Base-by-base conservation (phyloP, 129 eudicot genomes). In the Tagetes patula region DNA sequence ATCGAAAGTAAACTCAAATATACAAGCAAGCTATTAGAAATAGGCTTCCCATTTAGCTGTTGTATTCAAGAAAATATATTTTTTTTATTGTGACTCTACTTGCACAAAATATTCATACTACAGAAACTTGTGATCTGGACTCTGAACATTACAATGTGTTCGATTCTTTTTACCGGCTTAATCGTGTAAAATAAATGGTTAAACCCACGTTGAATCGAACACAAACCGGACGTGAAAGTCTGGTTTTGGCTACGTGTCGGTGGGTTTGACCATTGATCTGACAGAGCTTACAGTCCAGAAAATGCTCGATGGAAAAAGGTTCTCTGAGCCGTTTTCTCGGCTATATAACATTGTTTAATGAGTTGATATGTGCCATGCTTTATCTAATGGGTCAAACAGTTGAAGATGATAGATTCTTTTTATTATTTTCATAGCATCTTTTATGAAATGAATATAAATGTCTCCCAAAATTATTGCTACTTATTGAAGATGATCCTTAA, bases 31-130 rank as follows among this genome's bases (percentile, higher is more conserved):
- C 27, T 20, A 20, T 20, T 20, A 20, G 27, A 20, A 20, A 20
- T 20, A 20, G 27, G 27, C 27, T 20, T 40, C 67, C 41, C 20
- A 56, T 61, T 64, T n/a, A 27, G 61, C 76, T 70, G 69, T 45
- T 56, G 58, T 52, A 66, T 52, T 78, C 41, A 8, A 52, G 11
- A 6, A 12, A 38, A 30, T 76, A 41, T 4, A 45, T 37, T 48
- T 45, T 20, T 6, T 11, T 14, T 59, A 36, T 61, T 32, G 58
- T 53, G 27, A 42, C 38, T 33, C 8, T 66, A 67, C 39, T 67
- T 31, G 7, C 43, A 34, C 30, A 12, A 42, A 34, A 36, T 34
- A 36, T 61, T 11, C 8, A 34, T 61, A 61, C 20, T 7, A 61
- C 36, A n/a, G 8, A 36, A 58, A 34, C 6, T 3, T 33, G 11